phyloP scores from a whole-genome alignment of 2,329 filamentous ascomycete species.

The Myotisia sp. region DNA sequence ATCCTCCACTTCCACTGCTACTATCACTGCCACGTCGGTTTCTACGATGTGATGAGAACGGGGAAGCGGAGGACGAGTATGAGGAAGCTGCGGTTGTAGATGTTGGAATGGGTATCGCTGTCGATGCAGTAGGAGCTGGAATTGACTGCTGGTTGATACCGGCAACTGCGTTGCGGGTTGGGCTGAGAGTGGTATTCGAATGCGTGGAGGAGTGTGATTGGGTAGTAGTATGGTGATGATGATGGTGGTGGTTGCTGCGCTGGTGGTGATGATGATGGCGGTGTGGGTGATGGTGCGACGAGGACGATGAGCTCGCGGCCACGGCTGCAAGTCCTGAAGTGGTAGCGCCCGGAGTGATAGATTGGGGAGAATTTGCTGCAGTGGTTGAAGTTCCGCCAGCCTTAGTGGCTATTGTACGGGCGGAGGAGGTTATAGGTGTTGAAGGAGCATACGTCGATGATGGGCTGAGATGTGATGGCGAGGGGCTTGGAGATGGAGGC shows the following conservation, averaged over 20 bases:
- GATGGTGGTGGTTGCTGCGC: conserved; percentile 14
- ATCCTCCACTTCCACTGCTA: conserved; percentile 34
- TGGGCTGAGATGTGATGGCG: conserved; percentile 21
- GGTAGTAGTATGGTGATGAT: conserved; percentile 11
- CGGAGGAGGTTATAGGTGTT: conserved; percentile 23
- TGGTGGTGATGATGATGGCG: conserved; percentile 31
- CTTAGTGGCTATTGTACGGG: conserved; percentile 37
- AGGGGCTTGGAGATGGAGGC: conserved; percentile 21
- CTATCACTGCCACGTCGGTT: conserved; percentile 35
- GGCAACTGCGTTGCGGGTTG: too few relatives aligned
- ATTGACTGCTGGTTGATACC: conserved; percentile 11
- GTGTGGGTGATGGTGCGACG: conserved; percentile 14
- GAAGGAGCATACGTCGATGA: conserved; percentile 23
- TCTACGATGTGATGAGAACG: conserved; percentile 18
- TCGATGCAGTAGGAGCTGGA: conserved; percentile 16
- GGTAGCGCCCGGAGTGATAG: conserved; percentile 24
- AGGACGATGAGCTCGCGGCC: conserved; percentile 15
- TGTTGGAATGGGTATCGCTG: conserved; percentile 18
- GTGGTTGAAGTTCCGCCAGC: conserved; percentile 8
- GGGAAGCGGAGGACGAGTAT: not conserved
- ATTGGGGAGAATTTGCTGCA: conserved; percentile 14
- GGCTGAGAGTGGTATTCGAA: conserved; percentile 14
- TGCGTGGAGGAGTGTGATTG: conserved; percentile 11
- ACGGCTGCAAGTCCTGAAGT: conserved; percentile 5
- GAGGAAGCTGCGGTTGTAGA: conserved; percentile 25